Percentiles rank a stretch among this genome's conserved stretches.
Evolutionary conservation across 1,139 yeast species (phyloP).

Genomic region (Geotrichum histeridarum): DNA sequence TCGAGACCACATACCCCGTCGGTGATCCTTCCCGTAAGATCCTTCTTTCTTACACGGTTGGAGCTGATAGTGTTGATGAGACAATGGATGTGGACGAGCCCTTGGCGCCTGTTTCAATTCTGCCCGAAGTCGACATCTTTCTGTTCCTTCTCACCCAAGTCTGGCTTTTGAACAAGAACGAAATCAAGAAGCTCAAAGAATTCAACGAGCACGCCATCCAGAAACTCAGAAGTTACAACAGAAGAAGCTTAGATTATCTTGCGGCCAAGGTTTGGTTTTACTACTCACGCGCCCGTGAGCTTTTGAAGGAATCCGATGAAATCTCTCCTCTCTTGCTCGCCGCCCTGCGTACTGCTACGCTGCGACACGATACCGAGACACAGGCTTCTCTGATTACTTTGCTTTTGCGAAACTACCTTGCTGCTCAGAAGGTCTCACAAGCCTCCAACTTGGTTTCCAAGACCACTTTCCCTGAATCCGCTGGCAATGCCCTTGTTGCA

Average conservation of each 20-base stretch:
- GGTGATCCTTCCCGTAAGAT: constrained; percentile 44
- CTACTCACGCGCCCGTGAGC: constrained; percentile 73
- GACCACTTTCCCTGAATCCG: constrained; percentile 77
- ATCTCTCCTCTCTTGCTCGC: constrained; percentile 64
- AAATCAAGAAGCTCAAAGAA: constrained; percentile 32
- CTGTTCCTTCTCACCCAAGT: constrained; percentile 75
- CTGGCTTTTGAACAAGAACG: constrained; percentile 59
- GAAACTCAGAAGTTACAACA: constrained; percentile 60
- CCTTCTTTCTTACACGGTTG: constrained; percentile 40
- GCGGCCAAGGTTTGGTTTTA: constrained; percentile 94
- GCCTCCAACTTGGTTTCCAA: constrained; percentile 89
- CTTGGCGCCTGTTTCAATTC: constrained; percentile 36
- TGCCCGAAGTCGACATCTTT: constrained; percentile 79
- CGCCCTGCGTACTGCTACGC: constrained; percentile 80
- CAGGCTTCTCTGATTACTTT: constrained; percentile 82
- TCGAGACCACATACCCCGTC: constrained; percentile 51
- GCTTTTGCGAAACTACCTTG: constrained; percentile 72
- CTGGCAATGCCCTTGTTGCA: constrained; percentile 85
- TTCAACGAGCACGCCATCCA: constrained; percentile 47
- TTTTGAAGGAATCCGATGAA: constrained; percentile 49
- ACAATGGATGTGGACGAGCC: constrained; percentile 31
- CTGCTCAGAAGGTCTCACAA: constrained; percentile 74
- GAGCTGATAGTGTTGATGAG: constrained; percentile 9
- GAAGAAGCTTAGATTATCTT: constrained; percentile 79
- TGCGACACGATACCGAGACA: constrained; percentile 89